phyloP scores from a whole-genome alignment of 371 early-diverging fungal genomes.

The Coemansia sp. region DNA sequence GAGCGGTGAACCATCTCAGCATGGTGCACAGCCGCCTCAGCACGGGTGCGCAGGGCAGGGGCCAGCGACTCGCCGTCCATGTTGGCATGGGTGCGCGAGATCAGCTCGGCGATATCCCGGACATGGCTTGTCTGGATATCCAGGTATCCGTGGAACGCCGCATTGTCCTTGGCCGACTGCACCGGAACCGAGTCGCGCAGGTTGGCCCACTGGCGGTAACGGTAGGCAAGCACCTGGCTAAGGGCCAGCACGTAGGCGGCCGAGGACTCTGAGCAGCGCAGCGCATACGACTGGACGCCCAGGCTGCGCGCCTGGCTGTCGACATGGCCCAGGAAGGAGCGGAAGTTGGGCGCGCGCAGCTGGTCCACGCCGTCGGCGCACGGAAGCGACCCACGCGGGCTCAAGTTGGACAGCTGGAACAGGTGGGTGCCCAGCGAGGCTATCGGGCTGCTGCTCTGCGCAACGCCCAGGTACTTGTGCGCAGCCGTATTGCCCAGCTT shows the following conservation, averaged over 20 bases:
- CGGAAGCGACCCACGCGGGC: slow-evolving; percentile 84
- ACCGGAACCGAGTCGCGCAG: slow-evolving; percentile 79
- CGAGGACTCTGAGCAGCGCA: slow-evolving; percentile 43
- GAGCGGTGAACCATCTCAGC: slow-evolving; percentile 52
- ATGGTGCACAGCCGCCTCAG: slow-evolving; percentile 58
- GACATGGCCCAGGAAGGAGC: slow-evolving; percentile 68
- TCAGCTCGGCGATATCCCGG: slow-evolving; percentile 54
- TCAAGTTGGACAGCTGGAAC: slow-evolving; percentile 71
- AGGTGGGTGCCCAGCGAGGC: slow-evolving; percentile 83
- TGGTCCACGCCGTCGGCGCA: slow-evolving; percentile 74
- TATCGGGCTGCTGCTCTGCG: slow-evolving; percentile 86
- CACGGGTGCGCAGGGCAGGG: slow-evolving; percentile 55
- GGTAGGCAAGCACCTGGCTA: slow-evolving; percentile 84
- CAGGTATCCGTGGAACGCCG: slow-evolving; percentile 62
- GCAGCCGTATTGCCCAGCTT: slow-evolving; percentile 35
- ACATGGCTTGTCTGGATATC: slow-evolving; percentile 77
- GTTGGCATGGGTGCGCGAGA: slow-evolving; percentile 25
- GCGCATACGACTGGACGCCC: slow-evolving; percentile 51
- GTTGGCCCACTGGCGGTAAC: slow-evolving; percentile 89
- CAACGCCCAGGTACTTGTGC: slow-evolving; percentile 73
- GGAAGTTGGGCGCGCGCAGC: slow-evolving; percentile 74
- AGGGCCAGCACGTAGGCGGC: slow-evolving; percentile 73
- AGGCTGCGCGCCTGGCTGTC: slow-evolving; percentile 49
- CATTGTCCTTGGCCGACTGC: slow-evolving; percentile 61
- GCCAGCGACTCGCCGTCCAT: slow-evolving; percentile 50